phyloP scores from a whole-genome alignment of 768 basidiomycete genomes.

The Lentinula guzmanii region DNA sequence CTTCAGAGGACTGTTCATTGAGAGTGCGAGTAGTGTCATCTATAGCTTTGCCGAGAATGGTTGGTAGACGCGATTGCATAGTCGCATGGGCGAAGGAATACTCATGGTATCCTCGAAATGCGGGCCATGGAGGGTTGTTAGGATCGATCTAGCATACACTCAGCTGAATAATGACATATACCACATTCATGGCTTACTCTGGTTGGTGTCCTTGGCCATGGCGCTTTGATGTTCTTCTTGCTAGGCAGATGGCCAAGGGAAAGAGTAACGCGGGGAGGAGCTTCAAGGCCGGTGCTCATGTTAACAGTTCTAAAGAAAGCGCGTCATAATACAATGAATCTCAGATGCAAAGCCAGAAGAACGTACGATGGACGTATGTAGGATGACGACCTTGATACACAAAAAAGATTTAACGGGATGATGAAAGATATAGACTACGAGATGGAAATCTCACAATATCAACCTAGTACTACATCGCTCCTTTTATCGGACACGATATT shows the following conservation, averaged over 20 bases:
- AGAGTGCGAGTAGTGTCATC: conserved; percentile 87
- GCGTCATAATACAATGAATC: not conserved
- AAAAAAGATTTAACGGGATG: not conserved
- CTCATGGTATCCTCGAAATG: conserved; percentile 66
- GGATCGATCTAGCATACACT: conserved; percentile 53
- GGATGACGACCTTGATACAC: not conserved
- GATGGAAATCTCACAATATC: not conserved
- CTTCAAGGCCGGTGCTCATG: not conserved
- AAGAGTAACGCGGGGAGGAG: conserved; percentile 55
- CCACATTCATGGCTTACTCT: conserved; percentile 31
- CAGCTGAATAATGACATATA: not conserved
- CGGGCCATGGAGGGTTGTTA: conserved; percentile 81
- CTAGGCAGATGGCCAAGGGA: conserved; percentile 70
- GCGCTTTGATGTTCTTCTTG: conserved; percentile 65
- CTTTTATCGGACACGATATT: not conserved
- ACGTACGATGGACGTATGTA: not conserved
- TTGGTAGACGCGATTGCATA: conserved; percentile 93
- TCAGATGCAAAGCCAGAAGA: not conserved
- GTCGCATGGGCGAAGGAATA: conserved; percentile 88
- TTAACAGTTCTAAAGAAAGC: not conserved
- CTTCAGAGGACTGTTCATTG: conserved; percentile 80
- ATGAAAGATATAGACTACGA: not conserved
- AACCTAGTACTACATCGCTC: not conserved
- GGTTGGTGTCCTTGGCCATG: conserved; percentile 72
- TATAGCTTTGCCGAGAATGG: conserved; percentile 93